Evolutionary conservation across 305 asterid genomes (phyloP), one percentile per base, ranked within the genome.

Genomic region (Solanum hybrid): DNA sequence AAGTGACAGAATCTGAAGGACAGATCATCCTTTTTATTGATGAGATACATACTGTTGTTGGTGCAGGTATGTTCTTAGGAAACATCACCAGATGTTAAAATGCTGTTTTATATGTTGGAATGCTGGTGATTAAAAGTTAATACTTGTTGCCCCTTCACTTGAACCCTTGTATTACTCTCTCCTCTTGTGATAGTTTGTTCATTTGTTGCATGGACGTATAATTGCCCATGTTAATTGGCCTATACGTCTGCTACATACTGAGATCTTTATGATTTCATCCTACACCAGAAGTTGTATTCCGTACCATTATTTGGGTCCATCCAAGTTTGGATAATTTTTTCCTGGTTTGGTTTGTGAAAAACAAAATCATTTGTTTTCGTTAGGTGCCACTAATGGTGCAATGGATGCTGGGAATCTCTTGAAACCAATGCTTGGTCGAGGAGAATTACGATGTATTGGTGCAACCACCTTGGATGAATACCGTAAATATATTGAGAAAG

Each of bases 361-460:
- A 31, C 8, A 51, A 84, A 9, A 22, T 32, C 10, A 85, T 85
- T 56, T 85, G 76, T 34, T 42, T 77, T 27, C 60, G 72, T 71
- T 92, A 96, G 99, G 99, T 91, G 99, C 99, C 82, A 93, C 95
- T 24, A 94, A 90, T 92, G 99, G 99, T 89, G 98, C 98, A 71
- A 92, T 96, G 98, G 99, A 96, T 94, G 99, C 99, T 89, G 99
- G 98, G 84, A 97, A 97, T 93, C 95, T 97, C 51, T 93, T 96
- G 88, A 97, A 96, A 91, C 99, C 99, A 76, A 96, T 96, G 99
- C 98, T 98, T 90, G 99, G 99, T 87, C 97, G 99, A 78, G 99
- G 99, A 66, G 99, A 97, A 92, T 94, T 97, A 17, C 94, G 99
- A 84, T 96, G 98, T 93, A 98, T 98, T 82, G 98, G 99, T 89